These are phyloP conservation scores for Scenedesmus sp. DNA, from an alignment of 163 green algal genomes.

Conservation along the genomic window DNA sequence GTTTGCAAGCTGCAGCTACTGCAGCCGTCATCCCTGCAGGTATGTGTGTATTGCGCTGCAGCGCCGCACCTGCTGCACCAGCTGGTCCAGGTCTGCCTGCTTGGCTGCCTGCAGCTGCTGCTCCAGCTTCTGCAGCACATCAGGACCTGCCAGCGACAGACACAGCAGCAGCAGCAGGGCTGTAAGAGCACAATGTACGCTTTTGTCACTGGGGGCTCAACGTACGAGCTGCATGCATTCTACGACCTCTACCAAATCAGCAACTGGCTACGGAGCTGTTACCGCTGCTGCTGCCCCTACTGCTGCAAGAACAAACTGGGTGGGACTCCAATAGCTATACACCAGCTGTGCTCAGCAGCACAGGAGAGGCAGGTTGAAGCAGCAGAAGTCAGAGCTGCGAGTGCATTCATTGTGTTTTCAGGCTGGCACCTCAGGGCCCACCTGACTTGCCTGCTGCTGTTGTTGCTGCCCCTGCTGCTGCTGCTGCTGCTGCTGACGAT, in stretches of 20 bases:
- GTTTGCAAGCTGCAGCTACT: not conserved
- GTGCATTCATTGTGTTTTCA: too few relatives aligned
- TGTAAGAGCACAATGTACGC: not conserved
- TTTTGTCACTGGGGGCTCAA: too few relatives aligned
- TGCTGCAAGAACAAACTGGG: too few relatives aligned
- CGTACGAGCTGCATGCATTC: too few relatives aligned
- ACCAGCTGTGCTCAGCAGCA: too few relatives aligned
- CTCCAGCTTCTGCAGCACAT: constrained; percentile 42
- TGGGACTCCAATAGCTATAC: too few relatives aligned
- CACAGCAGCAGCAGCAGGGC: not conserved
- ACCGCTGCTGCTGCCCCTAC: too few relatives aligned
- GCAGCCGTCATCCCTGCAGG: not conserved
- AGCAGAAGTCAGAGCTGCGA: too few relatives aligned
- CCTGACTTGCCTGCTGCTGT: not conserved
- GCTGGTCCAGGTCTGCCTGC: constrained; percentile 44
- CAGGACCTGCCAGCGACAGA: not conserved
- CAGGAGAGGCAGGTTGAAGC: too few relatives aligned
- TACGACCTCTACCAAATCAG: too few relatives aligned
- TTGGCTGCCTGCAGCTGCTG: constrained; percentile 56
- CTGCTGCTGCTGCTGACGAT: not conserved
- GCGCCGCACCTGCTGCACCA: constrained; percentile 48
- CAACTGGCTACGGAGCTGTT: too few relatives aligned
- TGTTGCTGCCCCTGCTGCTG: not conserved
- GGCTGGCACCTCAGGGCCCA: not conserved
- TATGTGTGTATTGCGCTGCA: not conserved